A percentile compares a stretch with the other conserved stretches of the same genome.
These are phyloP conservation scores for Priceomyces castillae DNA, from an alignment of 805 yeast genomes.

Conservation along the genomic window DNA sequence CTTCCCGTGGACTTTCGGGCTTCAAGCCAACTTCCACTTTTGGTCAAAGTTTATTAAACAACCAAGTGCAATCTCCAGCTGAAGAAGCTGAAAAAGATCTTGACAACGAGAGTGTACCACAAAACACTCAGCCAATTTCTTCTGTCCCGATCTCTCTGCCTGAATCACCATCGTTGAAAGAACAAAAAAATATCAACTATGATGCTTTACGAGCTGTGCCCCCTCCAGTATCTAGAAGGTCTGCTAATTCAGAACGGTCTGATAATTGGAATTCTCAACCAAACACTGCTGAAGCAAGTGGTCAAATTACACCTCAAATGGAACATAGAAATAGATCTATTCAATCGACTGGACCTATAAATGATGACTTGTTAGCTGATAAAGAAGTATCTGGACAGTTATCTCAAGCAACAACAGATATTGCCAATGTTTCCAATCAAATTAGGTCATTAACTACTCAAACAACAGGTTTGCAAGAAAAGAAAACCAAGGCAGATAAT, in stretches of 20 bases:
- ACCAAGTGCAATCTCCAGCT: constrained; percentile 16
- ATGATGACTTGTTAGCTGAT: constrained; percentile 56
- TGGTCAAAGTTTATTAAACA: constrained; percentile 65
- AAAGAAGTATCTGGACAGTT: constrained; percentile 62
- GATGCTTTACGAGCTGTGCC: constrained; percentile 51
- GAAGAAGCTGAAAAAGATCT: constrained; percentile 20
- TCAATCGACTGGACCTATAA: constrained; percentile 9
- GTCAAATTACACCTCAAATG: background rate
- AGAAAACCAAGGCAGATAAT: constrained; percentile 69
- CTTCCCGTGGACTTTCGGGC: constrained; percentile 29
- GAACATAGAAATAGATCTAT: constrained; percentile 1
- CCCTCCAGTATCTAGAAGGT: constrained; percentile 35
- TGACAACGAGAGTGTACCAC: constrained; percentile 36
- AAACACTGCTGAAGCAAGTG: background rate
- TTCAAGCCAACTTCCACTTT: constrained; percentile 84
- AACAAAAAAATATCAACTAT: constrained; percentile 37
- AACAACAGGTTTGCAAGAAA: constrained; percentile 65
- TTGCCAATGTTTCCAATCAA: constrained; percentile 85
- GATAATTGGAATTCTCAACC: background rate
- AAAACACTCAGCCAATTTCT: constrained; percentile 16
- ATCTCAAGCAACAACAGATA: constrained; percentile 76
- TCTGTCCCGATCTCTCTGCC: constrained; percentile 25
- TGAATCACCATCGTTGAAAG: constrained; percentile 15
- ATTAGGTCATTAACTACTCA: constrained; percentile 74
- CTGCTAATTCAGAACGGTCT: constrained; percentile 9